Evolutionary conservation across 495 filamentous ascomycete species (phyloP).

Genomic region (Penicillium longicatenatum): DNA sequence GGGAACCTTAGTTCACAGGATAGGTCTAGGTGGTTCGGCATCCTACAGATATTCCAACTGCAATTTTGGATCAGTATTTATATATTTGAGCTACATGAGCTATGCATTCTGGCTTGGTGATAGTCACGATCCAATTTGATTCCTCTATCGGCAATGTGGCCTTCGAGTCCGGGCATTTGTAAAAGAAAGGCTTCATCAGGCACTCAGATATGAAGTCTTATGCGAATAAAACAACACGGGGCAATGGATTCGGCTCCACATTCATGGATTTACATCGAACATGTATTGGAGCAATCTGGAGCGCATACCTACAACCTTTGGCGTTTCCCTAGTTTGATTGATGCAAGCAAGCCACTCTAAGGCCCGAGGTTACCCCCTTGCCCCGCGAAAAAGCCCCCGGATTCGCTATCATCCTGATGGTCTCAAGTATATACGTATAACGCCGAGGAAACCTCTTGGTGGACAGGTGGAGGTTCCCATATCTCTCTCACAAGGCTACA

Average conservation of each 20-base stretch:
- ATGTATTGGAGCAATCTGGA: neutral
- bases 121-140: too few species aligned
- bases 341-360: neutral
- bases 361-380: neutral
- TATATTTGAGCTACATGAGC: neutral
- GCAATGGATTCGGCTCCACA: neutral
- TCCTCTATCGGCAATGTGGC: neutral
- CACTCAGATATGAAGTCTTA: neutral
- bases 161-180: neutral
- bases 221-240: neutral
- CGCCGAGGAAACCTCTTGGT: too few species aligned
- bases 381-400: neutral
- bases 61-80: neutral
- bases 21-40: too few species aligned
- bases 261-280: neutral
- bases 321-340: neutral
- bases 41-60: neutral
- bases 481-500: too few species aligned
- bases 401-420: neutral
- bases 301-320: neutral
- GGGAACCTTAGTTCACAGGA: neutral
- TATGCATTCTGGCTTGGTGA: too few species aligned
- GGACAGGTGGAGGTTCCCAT: too few species aligned
- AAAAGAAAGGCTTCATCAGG: neutral
- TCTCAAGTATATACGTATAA: too few species aligned